These are phyloP conservation scores for Eucalyptus sideroxylon DNA, from an alignment of 345 rosid genomes.

Conservation along the genomic window DNA sequence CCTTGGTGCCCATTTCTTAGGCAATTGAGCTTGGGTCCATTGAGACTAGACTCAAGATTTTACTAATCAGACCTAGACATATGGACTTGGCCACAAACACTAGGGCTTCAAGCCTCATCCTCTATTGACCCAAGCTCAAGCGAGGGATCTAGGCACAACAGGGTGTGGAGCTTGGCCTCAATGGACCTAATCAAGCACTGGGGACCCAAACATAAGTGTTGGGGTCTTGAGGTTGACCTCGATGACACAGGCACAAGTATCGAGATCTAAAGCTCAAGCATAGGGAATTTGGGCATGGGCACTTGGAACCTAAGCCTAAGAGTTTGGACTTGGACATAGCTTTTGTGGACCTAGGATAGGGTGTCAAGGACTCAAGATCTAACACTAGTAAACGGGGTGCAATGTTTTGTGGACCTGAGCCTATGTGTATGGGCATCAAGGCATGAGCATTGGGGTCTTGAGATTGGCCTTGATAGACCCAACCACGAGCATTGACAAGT, in stretches of 20 bases:
- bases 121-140: not conserved
- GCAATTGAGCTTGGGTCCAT: not conserved
- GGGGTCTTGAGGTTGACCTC: not conserved
- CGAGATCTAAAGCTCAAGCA: not conserved
- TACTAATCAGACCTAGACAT: accelerated
- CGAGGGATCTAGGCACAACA: accelerated
- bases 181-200: not conserved
- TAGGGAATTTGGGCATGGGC: not conserved
- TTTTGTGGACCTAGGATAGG: not conserved
- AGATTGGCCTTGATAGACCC: not conserved
- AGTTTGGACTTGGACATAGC: not conserved
- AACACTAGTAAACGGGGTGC: accelerated
- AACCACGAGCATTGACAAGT: accelerated
- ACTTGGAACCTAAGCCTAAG: not conserved
- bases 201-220: not conserved
- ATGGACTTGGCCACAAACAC: not conserved
- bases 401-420: not conserved
- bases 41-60: accelerated
- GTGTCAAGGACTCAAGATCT: not conserved
- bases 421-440: accelerated
- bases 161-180: accelerated
- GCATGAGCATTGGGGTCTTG: not conserved
- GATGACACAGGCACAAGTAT: not conserved
- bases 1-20: not conserved
- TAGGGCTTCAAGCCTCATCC: not conserved